Base-by-base conservation (phyloP, 352 stramenopile genomes). In the Lagenidium sp. region DNA sequence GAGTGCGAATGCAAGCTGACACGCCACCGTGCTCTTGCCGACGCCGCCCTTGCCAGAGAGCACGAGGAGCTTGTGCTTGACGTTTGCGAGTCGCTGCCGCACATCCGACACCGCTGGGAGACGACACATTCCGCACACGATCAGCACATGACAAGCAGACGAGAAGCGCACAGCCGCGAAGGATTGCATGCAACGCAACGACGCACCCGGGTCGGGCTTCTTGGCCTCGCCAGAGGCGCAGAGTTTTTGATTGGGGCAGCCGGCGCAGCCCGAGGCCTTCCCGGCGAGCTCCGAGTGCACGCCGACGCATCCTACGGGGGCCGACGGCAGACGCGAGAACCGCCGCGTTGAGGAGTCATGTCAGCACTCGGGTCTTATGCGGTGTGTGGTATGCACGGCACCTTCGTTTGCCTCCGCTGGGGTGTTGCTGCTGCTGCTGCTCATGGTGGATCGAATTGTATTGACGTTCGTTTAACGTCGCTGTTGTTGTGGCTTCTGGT, bases 1-100 rank as follows among this genome's bases (percentile, higher is more conserved):
- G 12, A 99, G 69, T 0, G 90, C 85, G 59, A 99, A 98, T 12
- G 95, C 95, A 12, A 99, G 63, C 64, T 99, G 97, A 41, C 93
- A 97, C 12, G 94, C 89, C n/a, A 99, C 76, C 0, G 97, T 99
- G 34, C 82, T 98, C 75, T 99, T 99, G 26, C 97, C 97, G 4
- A 99, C 97, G 42, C 97, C 97, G 20, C 97, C 97, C 68, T 99
- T 99, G 35, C 97, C 97, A 35, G 90, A 98, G 16, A 99, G 72
- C n/a, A 99, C 96, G 36, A 99, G 75, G 15, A 99, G 63, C 25
- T 97, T 98, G 68, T 99, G 94, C 60, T 97, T 98, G 44, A 94
- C 72, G 35, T 66, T 63, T 1, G 60, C 61, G 22, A 94, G 62
- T 5, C 81, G 78, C 63, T 87, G 66, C 42, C 75, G 70, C 13